A percentile compares a stretch with the other conserved stretches of the same genome.
phyloP scores from a whole-genome alignment of 2,329 filamentous ascomycete genomes.

The Nemania sp. region DNA sequence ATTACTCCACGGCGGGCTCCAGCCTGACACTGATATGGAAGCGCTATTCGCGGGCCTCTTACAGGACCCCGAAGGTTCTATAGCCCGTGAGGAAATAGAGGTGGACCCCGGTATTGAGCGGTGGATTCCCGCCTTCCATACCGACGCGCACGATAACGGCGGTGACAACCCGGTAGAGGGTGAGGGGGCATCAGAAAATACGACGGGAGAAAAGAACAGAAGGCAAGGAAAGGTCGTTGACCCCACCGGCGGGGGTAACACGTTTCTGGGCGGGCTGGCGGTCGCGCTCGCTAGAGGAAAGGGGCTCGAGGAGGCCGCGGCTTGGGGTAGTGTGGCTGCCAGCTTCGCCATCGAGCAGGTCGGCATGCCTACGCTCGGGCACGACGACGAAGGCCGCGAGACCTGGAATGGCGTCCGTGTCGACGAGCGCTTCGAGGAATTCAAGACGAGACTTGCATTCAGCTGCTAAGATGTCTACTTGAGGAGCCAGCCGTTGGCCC shows the following conservation, averaged over 20 bases:
- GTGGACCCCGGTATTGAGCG: slow-evolving; percentile 67
- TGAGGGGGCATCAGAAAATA: not conserved
- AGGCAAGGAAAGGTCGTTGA: slow-evolving; percentile 68
- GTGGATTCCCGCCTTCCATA: slow-evolving; percentile 82
- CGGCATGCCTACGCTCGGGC: slow-evolving; percentile 69
- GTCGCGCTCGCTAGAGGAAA: slow-evolving; percentile 64
- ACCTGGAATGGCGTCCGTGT: slow-evolving; percentile 66
- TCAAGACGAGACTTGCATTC: slow-evolving; percentile 48
- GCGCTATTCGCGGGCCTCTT: slow-evolving; percentile 63
- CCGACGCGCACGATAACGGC: slow-evolving; percentile 34
- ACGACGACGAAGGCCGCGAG: slow-evolving; percentile 52
- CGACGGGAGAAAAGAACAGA: not conserved
- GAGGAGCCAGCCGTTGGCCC: not conserved
- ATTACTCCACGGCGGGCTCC: slow-evolving; percentile 55
- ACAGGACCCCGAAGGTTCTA: slow-evolving; percentile 56
- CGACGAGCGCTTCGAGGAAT: slow-evolving; percentile 56
- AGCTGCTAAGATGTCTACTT: slow-evolving; percentile 18
- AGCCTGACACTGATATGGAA: slow-evolving; percentile 66
- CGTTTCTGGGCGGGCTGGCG: slow-evolving; percentile 71
- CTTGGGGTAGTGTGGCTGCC: slow-evolving; percentile 80
- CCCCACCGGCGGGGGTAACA: slow-evolving; percentile 92
- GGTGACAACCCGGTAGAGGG: not conserved
- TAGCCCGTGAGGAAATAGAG: slow-evolving; percentile 62
- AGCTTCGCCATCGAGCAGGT: slow-evolving; percentile 96
- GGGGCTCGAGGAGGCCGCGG: slow-evolving; percentile 69